phyloP scores from a whole-genome alignment of 2,329 filamentous ascomycete genomes.

The Elsinoe necatrix region DNA sequence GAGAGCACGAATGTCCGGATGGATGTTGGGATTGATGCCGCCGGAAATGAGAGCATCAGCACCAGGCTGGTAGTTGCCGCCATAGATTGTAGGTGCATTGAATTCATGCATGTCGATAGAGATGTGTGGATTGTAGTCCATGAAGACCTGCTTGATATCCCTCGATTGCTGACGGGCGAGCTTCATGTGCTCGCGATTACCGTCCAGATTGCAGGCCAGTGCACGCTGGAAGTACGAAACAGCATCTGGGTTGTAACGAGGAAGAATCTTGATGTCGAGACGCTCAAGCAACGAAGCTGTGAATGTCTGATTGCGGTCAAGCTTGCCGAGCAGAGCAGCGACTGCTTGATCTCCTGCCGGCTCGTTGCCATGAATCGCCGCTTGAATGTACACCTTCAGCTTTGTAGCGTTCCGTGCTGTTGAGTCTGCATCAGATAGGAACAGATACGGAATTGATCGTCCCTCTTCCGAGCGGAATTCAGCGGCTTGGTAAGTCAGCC shows the following conservation, averaged over 20 bases:
- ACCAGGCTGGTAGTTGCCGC: conserved; percentile 26
- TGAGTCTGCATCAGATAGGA: conserved; percentile 8
- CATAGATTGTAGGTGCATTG: conserved; percentile 24
- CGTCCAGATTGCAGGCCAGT: conserved; percentile 22
- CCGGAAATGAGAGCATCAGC: conserved; percentile 28
- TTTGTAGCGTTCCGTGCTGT: background rate
- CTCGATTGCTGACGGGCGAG: conserved; percentile 26
- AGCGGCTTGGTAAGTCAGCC: conserved; percentile 18
- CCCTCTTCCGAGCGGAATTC: conserved; percentile 20
- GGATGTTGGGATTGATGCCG: conserved; percentile 21
- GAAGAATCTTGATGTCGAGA: conserved; percentile 17
- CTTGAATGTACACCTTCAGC: conserved; percentile 13
- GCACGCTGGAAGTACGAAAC: conserved; percentile 23
- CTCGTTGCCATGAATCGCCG: conserved; percentile 24
- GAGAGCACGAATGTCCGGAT: conserved; percentile 27
- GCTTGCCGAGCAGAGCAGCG: conserved; percentile 30
- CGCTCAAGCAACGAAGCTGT: conserved; percentile 26
- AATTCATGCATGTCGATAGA: conserved; percentile 32
- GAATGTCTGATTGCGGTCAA: conserved; percentile 29
- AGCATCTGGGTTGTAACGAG: conserved; percentile 20
- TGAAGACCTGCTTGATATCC: conserved; percentile 27
- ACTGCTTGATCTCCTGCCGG: conserved; percentile 32
- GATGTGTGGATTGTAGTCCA: conserved; percentile 27
- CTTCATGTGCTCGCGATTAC: conserved; percentile 24
- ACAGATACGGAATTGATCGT: conserved; percentile 19